Evolutionary conservation across 805 yeast species (phyloP), one percentile per base, ranked within the genome.

Genomic region (Jamesozyma rosinii): DNA sequence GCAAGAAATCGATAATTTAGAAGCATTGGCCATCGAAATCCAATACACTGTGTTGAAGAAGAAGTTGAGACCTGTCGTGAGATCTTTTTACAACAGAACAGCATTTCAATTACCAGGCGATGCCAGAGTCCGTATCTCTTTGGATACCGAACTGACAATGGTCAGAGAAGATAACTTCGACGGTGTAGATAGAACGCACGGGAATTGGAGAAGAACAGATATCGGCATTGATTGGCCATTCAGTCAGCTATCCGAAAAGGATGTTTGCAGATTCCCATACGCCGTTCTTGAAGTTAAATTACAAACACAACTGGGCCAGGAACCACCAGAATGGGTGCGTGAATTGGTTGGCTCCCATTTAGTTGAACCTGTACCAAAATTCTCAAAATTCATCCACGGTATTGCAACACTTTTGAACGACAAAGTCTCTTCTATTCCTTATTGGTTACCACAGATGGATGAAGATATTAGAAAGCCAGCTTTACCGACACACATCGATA

Each of bases 41-140:
- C 99, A 92, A 67, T 92, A 90, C 64, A 74, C 95, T 29, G 83
- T 87, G 49, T 66, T 92, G 52, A 84, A 84, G 60, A 81, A 81
- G 61, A 82, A 81, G 63, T 71, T 84, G 63, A 77, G 97, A 59
- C 99, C 99, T 1, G 96, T 88, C 36, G 84, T 87, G 68, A 78
- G 99, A 65, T 85, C 97, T 0, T 92, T 92, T 64, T 92, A 92
- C 68, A 88, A 89, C 67, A 83, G 99, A 72, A 92, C 98, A 31
- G 98, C 98, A 2, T 92, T 92, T 76, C 98, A 92, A 70, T 76
- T 92, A 45, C 98, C 99, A 5, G 99, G 99, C 46, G 99, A 92
- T 66, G 98, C 99, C 6, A 79, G 98, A 59, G 99, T 92, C 34
- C 88, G 99, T 72, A 92, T 94, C 51, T 92, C 98, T 37, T 78